A percentile compares a stretch with the other conserved stretches of the same genome.
phyloP scores from a whole-genome alignment of 2,329 filamentous ascomycete species.

The Aspergillus sp. region DNA sequence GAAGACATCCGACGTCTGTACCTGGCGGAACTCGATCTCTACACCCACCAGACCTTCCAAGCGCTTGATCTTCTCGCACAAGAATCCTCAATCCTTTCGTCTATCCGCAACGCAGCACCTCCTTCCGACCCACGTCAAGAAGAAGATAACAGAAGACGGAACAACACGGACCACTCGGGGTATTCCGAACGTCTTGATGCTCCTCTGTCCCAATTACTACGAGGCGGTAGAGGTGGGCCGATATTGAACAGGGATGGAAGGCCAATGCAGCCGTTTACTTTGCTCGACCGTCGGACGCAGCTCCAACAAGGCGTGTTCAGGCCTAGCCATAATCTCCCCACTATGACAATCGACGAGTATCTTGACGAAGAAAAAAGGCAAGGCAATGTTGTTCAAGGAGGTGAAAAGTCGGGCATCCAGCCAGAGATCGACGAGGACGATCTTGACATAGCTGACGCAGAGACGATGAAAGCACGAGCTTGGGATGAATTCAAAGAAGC shows the following conservation, averaged over 20 bases:
- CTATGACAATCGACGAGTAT: constrained; percentile 98
- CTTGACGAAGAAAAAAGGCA: constrained; percentile 79
- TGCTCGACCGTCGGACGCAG: constrained; percentile 69
- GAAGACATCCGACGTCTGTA: constrained; percentile 73
- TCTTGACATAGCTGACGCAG: constrained; percentile 75
- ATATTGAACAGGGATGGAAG: constrained; percentile 72
- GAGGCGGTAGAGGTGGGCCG: constrained; percentile 53
- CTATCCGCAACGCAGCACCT: constrained; percentile 52
- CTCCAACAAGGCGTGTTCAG: constrained; percentile 77
- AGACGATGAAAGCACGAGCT: constrained; percentile 84
- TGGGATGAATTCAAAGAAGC: constrained; percentile 95
- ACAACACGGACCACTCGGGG: constrained; percentile 44
- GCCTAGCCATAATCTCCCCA: constrained; percentile 85
- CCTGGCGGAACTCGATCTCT: constrained; percentile 66
- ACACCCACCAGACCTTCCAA: constrained; percentile 74
- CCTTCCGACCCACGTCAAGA: constrained; percentile 26
- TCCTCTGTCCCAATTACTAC: constrained; percentile 47
- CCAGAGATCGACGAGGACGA: constrained; percentile 84
- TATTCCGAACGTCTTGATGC: constrained; percentile 71
- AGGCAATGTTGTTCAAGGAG: constrained; percentile 86
- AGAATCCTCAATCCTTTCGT: constrained; percentile 73
- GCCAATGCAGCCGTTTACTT: constrained; percentile 83
- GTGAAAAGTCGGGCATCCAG: constrained; percentile 61
- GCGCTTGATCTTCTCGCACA: constrained; percentile 79
- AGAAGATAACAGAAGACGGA: constrained; percentile 39